Conservation (phyloP, 768 basidiomycete species). For the Dioszegia crocea region DNA sequence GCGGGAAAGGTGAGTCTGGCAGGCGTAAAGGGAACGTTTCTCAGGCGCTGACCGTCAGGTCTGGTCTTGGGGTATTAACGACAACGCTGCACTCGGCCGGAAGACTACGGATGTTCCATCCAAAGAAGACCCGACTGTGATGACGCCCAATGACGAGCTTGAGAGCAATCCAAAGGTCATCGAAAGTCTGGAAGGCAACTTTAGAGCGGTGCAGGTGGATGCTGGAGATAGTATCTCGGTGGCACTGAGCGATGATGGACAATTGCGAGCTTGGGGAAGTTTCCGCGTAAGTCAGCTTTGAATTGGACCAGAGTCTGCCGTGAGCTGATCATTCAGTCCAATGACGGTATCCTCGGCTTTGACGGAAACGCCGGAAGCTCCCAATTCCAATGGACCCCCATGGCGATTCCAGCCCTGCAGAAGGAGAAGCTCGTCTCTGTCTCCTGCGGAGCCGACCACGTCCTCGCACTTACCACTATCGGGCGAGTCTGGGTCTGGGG, state of each 20-base stretch:
- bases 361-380: conserved; percentile 43
- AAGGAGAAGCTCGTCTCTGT: conserved; percentile 56
- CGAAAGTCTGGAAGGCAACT: conserved; percentile 66
- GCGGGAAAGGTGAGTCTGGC: conserved; percentile 70
- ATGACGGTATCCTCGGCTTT: conserved; percentile 47
- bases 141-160: conserved; percentile 49
- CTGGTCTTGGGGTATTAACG: conserved; percentile 58
- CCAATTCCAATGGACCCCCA: conserved; percentile 51
- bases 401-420: conserved; percentile 45
- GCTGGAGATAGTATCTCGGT: conserved; percentile 86
- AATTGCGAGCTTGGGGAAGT: conserved; percentile 79
- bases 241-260: conserved; percentile 72
- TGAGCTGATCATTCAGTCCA: conserved; percentile 42
- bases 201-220: conserved; percentile 75
- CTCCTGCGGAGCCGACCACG: conserved; percentile 80
- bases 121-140: conserved; percentile 41
- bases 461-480: conserved; percentile 79
- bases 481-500: conserved; percentile 88
- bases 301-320: background rate
- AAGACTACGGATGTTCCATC: conserved; percentile 59
- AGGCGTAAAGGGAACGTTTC: background rate
- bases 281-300: conserved; percentile 62
- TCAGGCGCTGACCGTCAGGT: conserved; percentile 28
- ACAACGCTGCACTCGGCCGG: conserved; percentile 81
- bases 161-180: conserved; percentile 52